Percentiles rank a stretch among this genome's conserved stretches.
Conservation (phyloP, 2,329 filamentous ascomycete species). For the Aureobasidium sp. region DNA sequence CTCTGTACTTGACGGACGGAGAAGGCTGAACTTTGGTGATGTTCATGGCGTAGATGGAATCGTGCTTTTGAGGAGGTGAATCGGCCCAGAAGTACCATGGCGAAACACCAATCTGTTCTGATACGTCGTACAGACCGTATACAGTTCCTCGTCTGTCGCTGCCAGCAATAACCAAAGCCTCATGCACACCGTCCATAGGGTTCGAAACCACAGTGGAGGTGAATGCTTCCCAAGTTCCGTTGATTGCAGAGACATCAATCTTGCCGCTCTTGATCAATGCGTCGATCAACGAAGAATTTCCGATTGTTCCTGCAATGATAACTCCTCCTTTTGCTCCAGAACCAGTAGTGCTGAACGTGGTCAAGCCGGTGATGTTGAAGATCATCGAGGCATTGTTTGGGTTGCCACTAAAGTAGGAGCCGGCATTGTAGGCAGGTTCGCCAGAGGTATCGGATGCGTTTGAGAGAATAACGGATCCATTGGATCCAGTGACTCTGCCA, state of each 20-base stretch:
- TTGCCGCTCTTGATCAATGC: constrained; percentile 45
- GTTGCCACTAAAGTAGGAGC: constrained; percentile 27
- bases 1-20: constrained; percentile 58
- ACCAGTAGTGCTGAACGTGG: constrained; percentile 25
- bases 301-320: constrained; percentile 62
- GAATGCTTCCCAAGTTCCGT: constrained; percentile 63
- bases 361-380: constrained; percentile 33
- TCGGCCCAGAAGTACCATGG: constrained; percentile 65
- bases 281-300: constrained; percentile 54
- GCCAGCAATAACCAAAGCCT: constrained; percentile 56
- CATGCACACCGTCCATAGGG: constrained; percentile 47
- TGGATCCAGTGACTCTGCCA: constrained; percentile 59
- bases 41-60: constrained; percentile 47
- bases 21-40: constrained; percentile 48
- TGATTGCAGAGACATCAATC: constrained; percentile 48
- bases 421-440: constrained; percentile 2
- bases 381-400: constrained; percentile 34
- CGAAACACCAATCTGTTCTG: constrained; percentile 64
- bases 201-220: constrained; percentile 48
- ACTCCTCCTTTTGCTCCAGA: constrained; percentile 27
- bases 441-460: constrained; percentile 25
- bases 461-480: constrained; percentile 47
- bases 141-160: constrained; percentile 60
- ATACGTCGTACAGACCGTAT: constrained; percentile 62
- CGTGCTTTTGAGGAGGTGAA: constrained; percentile 43